Conservation (phyloP, 495 filamentous ascomycete genomes). For the Xylaria intraflava region DNA sequence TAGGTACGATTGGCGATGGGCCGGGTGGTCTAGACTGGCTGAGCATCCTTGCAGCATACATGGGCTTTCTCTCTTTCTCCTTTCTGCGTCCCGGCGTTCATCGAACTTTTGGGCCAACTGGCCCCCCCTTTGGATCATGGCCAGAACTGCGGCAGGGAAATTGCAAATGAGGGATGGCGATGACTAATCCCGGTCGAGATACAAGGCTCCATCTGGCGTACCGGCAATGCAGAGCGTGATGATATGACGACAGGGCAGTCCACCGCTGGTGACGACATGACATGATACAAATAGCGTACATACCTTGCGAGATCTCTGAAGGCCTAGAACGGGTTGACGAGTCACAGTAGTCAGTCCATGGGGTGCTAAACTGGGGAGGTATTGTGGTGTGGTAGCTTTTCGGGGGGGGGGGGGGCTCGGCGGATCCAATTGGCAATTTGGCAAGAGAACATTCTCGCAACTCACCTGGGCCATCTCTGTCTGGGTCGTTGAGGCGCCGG, state of each 20-base stretch:
- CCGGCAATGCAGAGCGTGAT: too few species aligned
- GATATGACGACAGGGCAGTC: background rate
- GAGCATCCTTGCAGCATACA: background rate
- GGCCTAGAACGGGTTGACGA: conserved; percentile 29
- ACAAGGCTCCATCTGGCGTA: too few species aligned
- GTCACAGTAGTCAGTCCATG: conserved; percentile 8
- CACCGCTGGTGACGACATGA: background rate
- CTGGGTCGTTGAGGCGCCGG: conserved; percentile 14
- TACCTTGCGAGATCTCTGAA: conserved; percentile 44
- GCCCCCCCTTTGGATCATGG: conserved; percentile 6
- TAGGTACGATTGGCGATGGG: background rate
- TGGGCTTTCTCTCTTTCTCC: background rate
- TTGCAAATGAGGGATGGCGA: background rate
- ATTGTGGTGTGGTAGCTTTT: background rate
- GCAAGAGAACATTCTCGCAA: background rate
- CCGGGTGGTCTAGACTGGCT: conserved; percentile 4
- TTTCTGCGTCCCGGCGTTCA: background rate
- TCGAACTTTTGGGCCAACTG: conserved; percentile 7
- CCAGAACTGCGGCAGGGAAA: conserved; percentile 2
- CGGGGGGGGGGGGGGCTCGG: background rate
- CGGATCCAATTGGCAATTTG: background rate
- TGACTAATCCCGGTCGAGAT: background rate
- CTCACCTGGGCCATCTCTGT: conserved; percentile 28
- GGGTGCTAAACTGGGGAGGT: background rate
- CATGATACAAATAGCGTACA: conserved; percentile 11